A percentile compares a stretch with the other conserved stretches of the same genome.
phyloP scores from a whole-genome alignment of 2,329 filamentous ascomycete genomes.

The Diaporthe ampelina region DNA sequence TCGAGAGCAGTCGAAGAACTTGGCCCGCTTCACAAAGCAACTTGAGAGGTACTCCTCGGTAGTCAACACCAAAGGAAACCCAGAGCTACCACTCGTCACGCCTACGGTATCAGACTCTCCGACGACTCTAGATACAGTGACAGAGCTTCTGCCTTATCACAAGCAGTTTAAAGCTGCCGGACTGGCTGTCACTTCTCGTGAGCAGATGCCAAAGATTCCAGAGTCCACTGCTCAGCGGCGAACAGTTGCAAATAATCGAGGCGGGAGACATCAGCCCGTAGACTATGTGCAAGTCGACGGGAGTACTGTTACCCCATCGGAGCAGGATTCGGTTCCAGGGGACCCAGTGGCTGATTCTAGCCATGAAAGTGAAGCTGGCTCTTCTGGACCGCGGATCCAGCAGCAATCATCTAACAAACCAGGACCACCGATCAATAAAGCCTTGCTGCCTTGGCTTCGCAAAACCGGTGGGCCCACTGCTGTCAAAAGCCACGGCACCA shows the following conservation, averaged over 20 bases:
- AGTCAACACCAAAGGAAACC: constrained; percentile 54
- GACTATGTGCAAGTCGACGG: constrained; percentile 37
- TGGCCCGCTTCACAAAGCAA: constrained; percentile 58
- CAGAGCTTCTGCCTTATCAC: constrained; percentile 66
- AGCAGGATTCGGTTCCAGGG: constrained; percentile 18
- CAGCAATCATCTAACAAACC: not conserved
- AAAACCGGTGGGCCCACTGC: constrained; percentile 1
- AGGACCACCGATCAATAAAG: constrained; percentile 14
- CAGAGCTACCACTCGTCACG: constrained; percentile 51
- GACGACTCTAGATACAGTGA: constrained; percentile 64
- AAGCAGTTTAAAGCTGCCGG: constrained; percentile 67
- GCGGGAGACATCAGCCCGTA: not conserved
- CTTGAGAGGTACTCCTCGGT: constrained; percentile 58
- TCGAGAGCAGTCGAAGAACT: constrained; percentile 57
- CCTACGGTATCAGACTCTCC: constrained; percentile 57
- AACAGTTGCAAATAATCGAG: not conserved
- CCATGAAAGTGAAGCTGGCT: not conserved
- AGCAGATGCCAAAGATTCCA: constrained; percentile 50
- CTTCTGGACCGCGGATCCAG: not conserved
- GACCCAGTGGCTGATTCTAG: not conserved
- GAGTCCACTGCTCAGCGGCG: constrained; percentile 11
- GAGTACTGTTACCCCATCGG: constrained; percentile 38
- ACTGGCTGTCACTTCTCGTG: constrained; percentile 69
- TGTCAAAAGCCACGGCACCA: constrained; percentile 15
- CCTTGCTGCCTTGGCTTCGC: constrained; percentile 38